phyloP scores from a whole-genome alignment of 345 rosid species.

The Psidium guajava region DNA sequence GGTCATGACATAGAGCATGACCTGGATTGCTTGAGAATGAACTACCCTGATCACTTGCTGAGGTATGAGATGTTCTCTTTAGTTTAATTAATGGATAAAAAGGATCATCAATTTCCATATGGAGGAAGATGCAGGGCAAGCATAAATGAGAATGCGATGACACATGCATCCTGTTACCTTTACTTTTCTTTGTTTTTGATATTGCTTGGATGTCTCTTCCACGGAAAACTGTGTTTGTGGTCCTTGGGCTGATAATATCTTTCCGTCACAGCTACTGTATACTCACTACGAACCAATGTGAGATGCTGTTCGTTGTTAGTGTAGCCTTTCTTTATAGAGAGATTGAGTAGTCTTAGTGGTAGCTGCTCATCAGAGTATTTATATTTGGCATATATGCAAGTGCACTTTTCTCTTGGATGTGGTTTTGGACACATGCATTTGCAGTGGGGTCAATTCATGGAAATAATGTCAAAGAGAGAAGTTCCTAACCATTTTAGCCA shows the following conservation, averaged over 20 bases:
- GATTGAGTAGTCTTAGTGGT: not conserved
- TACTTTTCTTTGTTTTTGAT: not conserved
- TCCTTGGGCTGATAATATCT: not conserved
- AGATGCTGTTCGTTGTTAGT: not conserved
- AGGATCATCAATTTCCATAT: not conserved
- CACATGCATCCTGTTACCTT: not conserved
- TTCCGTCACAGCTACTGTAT: not conserved
- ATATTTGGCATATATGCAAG: not conserved
- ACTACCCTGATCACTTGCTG: slow-evolving; percentile 47
- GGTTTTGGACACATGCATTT: not conserved
- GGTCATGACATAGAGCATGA: slow-evolving; percentile 61
- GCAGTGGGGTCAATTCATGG: not conserved
- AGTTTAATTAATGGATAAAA: not conserved
- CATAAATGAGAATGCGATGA: not conserved
- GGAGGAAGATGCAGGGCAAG: not conserved
- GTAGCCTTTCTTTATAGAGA: not conserved
- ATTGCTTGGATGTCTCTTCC: not conserved
- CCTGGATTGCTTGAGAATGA: slow-evolving; percentile 48
- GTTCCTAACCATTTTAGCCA: not conserved
- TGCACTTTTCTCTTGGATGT: not conserved
- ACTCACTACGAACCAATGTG: not conserved
- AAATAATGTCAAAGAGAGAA: not conserved
- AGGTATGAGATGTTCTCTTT: slow-evolving; percentile 28
- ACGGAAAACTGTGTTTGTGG: not conserved
- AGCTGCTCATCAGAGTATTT: not conserved